A percentile compares a stretch with the other conserved stretches of the same genome.
These are phyloP conservation scores for Paramecium octaurelia DNA, from an alignment of 73 alveolate species.

Conservation along the genomic window DNA sequence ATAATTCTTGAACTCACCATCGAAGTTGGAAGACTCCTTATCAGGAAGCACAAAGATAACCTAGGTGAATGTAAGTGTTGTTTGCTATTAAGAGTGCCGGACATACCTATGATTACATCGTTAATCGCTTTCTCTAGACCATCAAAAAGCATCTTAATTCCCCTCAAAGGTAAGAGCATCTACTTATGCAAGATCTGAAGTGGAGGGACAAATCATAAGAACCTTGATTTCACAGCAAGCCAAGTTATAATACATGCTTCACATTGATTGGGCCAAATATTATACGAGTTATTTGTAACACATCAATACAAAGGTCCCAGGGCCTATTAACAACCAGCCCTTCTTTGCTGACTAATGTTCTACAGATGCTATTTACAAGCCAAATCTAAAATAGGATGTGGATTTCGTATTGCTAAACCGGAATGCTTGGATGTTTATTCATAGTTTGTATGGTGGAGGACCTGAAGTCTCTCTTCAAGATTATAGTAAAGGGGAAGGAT, in stretches of 20 bases:
- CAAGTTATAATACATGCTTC: not conserved
- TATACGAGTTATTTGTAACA: conserved; percentile 7
- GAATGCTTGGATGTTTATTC: conserved; percentile 31
- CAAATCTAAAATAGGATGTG: conserved; percentile 18
- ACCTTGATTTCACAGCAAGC: not conserved
- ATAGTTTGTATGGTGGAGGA: conserved; percentile 38
- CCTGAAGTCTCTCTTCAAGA: conserved; percentile 33
- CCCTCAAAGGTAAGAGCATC: not conserved
- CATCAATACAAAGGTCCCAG: not conserved
- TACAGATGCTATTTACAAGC: not conserved
- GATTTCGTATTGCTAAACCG: not conserved
- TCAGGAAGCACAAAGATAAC: conserved; percentile 39
- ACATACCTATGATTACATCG: not conserved
- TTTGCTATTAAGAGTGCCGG: not conserved
- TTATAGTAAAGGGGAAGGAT: not conserved
- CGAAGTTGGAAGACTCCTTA: not conserved
- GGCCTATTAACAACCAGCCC: not conserved
- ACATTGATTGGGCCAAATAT: conserved; percentile 39
- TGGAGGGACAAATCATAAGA: conserved; percentile 6
- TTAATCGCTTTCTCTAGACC: not conserved
- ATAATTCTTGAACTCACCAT: conserved; percentile 17
- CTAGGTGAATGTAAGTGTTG: not conserved
- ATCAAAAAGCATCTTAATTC: not conserved
- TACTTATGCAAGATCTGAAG: not conserved
- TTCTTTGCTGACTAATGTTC: not conserved